phyloP scores from a whole-genome alignment of 352 stramenopile species.

The Globisporangium nunn region DNA sequence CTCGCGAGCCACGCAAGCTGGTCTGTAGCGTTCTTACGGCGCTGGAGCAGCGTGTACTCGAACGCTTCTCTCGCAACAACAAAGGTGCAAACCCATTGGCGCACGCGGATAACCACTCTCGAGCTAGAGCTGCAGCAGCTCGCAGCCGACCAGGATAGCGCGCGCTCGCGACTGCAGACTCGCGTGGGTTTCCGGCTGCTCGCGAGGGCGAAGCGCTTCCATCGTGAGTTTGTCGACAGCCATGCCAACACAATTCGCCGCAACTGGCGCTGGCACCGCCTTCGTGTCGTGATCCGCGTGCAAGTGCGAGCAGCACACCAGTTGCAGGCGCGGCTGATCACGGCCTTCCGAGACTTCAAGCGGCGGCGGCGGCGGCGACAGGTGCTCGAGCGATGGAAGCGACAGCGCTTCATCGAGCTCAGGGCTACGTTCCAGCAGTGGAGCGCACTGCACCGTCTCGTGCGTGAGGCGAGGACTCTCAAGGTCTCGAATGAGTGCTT shows the following conservation, averaged over 20 bases:
- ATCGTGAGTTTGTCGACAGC: neutral
- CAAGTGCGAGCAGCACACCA: neutral
- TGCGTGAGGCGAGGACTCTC: neutral
- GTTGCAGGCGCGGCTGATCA: neutral
- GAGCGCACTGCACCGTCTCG: neutral
- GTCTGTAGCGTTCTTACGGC: neutral
- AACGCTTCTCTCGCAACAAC: neutral
- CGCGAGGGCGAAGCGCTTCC: neutral
- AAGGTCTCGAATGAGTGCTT: conserved; percentile 7
- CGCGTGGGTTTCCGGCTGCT: neutral
- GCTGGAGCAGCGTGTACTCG: neutral
- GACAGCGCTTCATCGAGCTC: neutral
- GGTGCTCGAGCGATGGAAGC: neutral
- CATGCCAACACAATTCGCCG: neutral
- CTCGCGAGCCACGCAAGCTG: neutral
- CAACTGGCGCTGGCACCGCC: neutral
- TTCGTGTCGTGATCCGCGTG: neutral
- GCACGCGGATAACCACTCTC: neutral
- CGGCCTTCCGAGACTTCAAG: neutral
- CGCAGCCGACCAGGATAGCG: neutral
- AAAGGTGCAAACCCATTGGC: neutral
- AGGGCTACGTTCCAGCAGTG: neutral
- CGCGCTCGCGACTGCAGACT: neutral
- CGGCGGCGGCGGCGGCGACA: too few species aligned
- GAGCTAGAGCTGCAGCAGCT: neutral